phyloP scores from a whole-genome alignment of 176 grass and related monocot genomes.

The Thalia dealbata region DNA sequence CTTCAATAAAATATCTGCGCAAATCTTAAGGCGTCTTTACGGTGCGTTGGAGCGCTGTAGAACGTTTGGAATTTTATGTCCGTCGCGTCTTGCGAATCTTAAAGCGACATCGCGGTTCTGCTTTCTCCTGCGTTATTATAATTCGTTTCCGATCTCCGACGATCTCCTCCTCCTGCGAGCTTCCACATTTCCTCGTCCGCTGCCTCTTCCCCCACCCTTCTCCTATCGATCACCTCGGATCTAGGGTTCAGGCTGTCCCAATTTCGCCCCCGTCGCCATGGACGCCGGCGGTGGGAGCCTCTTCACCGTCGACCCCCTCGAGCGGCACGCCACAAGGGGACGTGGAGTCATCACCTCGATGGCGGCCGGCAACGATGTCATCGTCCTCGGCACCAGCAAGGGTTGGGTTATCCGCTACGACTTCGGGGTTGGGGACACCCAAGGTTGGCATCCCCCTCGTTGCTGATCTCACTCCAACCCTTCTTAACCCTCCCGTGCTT shows the following conservation, averaged over 20 bases:
- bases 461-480: background rate
- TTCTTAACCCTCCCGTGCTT: no score
- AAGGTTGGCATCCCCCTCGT: conserved; percentile 15
- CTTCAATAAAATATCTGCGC: no score
- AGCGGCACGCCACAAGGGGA: conserved; percentile 68
- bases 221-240: background rate
- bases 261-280: conserved; percentile 1
- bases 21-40: no score
- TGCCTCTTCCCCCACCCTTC: background rate
- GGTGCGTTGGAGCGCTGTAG: no score
- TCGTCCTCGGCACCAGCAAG: conserved; percentile 78
- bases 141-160: background rate
- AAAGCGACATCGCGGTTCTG: no score
- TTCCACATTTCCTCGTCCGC: background rate
- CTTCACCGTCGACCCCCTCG: conserved; percentile 74
- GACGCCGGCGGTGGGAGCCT: conserved; percentile 27
- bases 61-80: no score
- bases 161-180: background rate
- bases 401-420: conserved; percentile 93
- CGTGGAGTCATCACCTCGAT: conserved; percentile 76
- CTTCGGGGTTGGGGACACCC: conserved; percentile 58
- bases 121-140: no score
- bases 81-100: no score
- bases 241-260: background rate
- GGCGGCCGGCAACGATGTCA: conserved; percentile 89